Evolutionary conservation across 2,329 filamentous ascomycete genomes (phyloP).

Genomic region (Diaporthe ilicicola): DNA sequence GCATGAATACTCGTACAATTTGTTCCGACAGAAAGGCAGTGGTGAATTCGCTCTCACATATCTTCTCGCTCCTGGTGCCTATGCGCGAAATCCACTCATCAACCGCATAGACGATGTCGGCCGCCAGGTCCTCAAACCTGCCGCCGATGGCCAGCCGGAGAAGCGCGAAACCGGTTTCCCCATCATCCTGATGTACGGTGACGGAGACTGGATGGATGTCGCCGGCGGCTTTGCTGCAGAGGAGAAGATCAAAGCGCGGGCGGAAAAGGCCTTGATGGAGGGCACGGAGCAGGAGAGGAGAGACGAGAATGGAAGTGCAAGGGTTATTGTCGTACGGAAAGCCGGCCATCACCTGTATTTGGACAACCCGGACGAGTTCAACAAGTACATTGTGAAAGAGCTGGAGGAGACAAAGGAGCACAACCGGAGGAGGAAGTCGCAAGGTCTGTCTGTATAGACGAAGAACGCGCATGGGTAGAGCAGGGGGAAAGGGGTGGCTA

Average conservation of each 20-base stretch:
- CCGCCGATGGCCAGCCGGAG: conserved; percentile 42
- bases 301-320: conserved; percentile 80
- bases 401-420: conserved; percentile 57
- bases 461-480: neutral
- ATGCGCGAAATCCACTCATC: conserved; percentile 87
- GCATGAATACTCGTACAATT: conserved; percentile 92
- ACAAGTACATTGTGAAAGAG: conserved; percentile 60
- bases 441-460: conserved; percentile 12
- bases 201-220: conserved; percentile 99
- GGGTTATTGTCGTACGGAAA: conserved; percentile 78
- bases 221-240: conserved; percentile 82
- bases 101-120: conserved; percentile 87
- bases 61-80: conserved; percentile 91
- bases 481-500: neutral
- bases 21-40: conserved; percentile 91
- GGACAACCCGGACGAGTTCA: conserved; percentile 67
- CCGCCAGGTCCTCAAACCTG: conserved; percentile 65
- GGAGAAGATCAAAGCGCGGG: conserved; percentile 78
- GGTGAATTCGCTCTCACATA: conserved; percentile 95
- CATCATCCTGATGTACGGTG: conserved; percentile 93
- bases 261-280: conserved; percentile 64
- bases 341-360: conserved; percentile 69
- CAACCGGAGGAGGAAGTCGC: conserved; percentile 33
- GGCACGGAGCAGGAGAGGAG: conserved; percentile 74
- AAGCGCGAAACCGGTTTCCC: conserved; percentile 74